Percentiles rank a stretch among this genome's conserved stretches.
Conservation (phyloP, 2,329 filamentous ascomycete species). For the Chaetomium sp. region DNA sequence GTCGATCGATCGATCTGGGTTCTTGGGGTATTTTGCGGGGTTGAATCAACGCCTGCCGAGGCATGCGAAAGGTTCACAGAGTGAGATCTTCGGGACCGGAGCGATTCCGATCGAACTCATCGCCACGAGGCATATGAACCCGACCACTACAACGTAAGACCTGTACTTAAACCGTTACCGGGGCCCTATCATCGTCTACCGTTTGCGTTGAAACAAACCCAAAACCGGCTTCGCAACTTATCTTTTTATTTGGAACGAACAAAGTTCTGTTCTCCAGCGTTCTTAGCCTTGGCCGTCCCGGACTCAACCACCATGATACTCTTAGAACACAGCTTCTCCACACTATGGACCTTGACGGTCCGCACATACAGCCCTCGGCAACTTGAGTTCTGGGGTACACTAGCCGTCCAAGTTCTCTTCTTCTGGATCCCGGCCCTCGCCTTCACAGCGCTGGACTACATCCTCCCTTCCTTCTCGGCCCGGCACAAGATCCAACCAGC, state of each 20-base stretch:
- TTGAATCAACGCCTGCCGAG: background rate
- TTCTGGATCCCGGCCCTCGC: slow-evolving; percentile 50
- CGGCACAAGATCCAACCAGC: slow-evolving; percentile 58
- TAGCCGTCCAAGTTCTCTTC: slow-evolving; percentile 46
- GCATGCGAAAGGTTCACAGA: background rate
- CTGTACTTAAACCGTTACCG: background rate
- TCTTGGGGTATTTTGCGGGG: background rate
- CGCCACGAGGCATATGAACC: background rate
- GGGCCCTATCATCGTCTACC: background rate
- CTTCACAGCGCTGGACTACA: slow-evolving; percentile 48
- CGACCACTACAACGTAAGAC: background rate
- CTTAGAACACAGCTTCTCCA: slow-evolving; percentile 4
- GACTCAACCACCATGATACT: slow-evolving; percentile 4
- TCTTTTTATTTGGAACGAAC: background rate
- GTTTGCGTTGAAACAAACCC: background rate
- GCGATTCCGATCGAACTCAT: background rate
- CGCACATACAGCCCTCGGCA: slow-evolving; percentile 30
- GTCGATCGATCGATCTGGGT: background rate
- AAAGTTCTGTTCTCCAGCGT: background rate
- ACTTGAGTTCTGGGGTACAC: slow-evolving; percentile 47
- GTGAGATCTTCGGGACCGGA: background rate
- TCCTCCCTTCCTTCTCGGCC: slow-evolving; percentile 51
- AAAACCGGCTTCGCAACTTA: background rate
- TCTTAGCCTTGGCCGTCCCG: background rate
- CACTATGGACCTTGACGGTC: slow-evolving; percentile 33